A percentile compares a stretch with the other conserved stretches of the same genome.
phyloP scores from a whole-genome alignment of 78 protist species.

The Protostelium mycophagum region DNA sequence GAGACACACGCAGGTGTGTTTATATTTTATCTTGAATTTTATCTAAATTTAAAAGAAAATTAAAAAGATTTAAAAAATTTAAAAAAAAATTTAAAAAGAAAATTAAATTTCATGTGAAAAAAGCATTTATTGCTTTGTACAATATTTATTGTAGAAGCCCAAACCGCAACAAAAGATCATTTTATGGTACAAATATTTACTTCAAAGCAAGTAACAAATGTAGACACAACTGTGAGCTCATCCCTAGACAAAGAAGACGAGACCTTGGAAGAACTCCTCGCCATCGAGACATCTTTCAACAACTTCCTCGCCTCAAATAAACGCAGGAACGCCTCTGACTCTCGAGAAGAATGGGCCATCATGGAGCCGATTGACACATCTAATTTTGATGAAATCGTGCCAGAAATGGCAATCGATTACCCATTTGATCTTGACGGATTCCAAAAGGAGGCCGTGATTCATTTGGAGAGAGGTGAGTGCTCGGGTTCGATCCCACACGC shows the following conservation, averaged over 20 bases:
- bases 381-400: not conserved
- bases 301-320: not conserved
- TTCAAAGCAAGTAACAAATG: no score
- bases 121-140: no score
- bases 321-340: not conserved
- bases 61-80: no score
- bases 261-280: not conserved
- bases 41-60: no score
- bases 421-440: constrained; percentile 87
- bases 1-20: not conserved
- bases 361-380: not conserved
- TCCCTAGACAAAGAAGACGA: not conserved
- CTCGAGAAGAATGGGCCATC: not conserved
- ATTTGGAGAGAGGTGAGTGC: constrained; percentile 70
- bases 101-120: no score
- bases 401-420: constrained; percentile 55
- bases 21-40: not conserved
- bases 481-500: no score
- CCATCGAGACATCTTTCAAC: not conserved
- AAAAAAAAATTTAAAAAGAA: no score
- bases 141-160: no score
- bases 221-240: no score
- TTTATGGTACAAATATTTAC: no score
- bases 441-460: constrained; percentile 73
- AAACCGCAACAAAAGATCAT: not conserved